A percentile compares a stretch with the other conserved stretches of the same genome.
Conservation (phyloP, 495 filamentous ascomycete species). For the Cenococcum geophilum region DNA sequence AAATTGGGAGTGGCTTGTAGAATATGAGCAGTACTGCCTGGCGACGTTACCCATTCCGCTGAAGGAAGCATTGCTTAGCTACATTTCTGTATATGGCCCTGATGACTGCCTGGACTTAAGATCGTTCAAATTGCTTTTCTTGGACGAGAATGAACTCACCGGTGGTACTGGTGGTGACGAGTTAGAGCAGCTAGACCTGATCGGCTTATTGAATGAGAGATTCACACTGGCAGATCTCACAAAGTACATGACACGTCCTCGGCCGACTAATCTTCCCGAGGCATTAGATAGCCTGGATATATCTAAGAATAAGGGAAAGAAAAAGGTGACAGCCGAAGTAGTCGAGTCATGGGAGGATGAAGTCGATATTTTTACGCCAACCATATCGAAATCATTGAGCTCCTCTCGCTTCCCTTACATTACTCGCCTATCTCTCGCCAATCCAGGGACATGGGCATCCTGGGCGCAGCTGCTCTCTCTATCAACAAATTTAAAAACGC, state of each 20-base stretch:
- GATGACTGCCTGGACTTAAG: conserved; percentile 43
- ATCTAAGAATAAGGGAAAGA: not conserved
- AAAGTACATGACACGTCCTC: conserved; percentile 44
- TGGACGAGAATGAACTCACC: conserved; percentile 33
- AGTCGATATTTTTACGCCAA: not conserved
- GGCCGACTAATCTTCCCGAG: not conserved
- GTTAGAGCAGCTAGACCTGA: conserved; percentile 59
- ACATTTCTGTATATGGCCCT: conserved; percentile 51
- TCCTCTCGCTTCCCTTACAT: conserved; percentile 44
- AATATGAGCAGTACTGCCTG: conserved; percentile 62
- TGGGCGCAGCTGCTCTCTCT: conserved; percentile 64
- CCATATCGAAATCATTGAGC: conserved; percentile 7
- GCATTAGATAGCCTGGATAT: conserved; percentile 7
- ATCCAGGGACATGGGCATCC: conserved; percentile 45
- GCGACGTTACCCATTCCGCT: conserved; percentile 56
- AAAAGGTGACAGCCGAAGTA: conserved; percentile 12
- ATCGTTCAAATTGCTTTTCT: conserved; percentile 39
- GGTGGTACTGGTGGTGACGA: conserved; percentile 44
- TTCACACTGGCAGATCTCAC: conserved; percentile 55
- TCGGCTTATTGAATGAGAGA: conserved; percentile 52
- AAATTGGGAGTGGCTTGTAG: conserved; percentile 64
- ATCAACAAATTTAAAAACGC: conserved; percentile 52
- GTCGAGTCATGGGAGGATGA: conserved; percentile 34
- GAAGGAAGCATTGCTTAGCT: conserved; percentile 56
- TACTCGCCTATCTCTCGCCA: conserved; percentile 49